phyloP scores from a whole-genome alignment of 2,329 filamentous ascomycete genomes.

The Hortaea werneckii region DNA sequence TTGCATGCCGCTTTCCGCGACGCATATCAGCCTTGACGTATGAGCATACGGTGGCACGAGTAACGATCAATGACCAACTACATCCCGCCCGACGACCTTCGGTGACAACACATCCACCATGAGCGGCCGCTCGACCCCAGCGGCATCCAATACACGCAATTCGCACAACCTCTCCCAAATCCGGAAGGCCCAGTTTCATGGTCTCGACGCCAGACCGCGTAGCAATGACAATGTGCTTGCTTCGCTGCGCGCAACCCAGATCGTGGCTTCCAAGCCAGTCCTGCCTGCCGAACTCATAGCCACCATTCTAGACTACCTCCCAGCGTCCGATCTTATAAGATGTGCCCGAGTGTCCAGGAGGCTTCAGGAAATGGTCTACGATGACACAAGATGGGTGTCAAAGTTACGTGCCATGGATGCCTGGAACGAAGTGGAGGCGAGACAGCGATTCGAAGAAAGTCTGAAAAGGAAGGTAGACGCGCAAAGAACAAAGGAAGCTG shows the following conservation, averaged over 20 bases:
- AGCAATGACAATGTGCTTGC: constrained; percentile 49
- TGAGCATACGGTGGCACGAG: too few species aligned
- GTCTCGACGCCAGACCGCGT: constrained; percentile 2
- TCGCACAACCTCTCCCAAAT: constrained; percentile 20
- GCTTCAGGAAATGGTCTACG: constrained; percentile 96
- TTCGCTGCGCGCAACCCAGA: constrained; percentile 68
- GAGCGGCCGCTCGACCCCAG: constrained; percentile 14
- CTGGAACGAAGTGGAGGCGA: constrained; percentile 84
- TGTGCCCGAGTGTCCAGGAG: constrained; percentile 77
- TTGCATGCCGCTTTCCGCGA: too few species aligned
- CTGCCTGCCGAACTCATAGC: constrained; percentile 89
- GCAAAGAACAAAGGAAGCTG: constrained; percentile 32
- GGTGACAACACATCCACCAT: constrained; percentile 6
- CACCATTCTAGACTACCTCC: constrained; percentile 79
- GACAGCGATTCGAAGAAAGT: constrained; percentile 66
- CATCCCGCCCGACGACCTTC: too few species aligned
- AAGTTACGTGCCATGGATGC: constrained; percentile 75
- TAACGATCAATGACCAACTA: too few species aligned
- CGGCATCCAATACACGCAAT: constrained; percentile 10
- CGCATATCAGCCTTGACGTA: too few species aligned
- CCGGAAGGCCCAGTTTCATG: constrained; percentile 19
- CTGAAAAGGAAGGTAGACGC: constrained; percentile 49
- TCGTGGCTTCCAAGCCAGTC: constrained; percentile 66
- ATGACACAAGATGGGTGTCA: constrained; percentile 90
- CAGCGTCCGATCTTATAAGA: constrained; percentile 71